phyloP scores from a whole-genome alignment of 208 protist genomes.

The Trypanosoma conorhini region DNA sequence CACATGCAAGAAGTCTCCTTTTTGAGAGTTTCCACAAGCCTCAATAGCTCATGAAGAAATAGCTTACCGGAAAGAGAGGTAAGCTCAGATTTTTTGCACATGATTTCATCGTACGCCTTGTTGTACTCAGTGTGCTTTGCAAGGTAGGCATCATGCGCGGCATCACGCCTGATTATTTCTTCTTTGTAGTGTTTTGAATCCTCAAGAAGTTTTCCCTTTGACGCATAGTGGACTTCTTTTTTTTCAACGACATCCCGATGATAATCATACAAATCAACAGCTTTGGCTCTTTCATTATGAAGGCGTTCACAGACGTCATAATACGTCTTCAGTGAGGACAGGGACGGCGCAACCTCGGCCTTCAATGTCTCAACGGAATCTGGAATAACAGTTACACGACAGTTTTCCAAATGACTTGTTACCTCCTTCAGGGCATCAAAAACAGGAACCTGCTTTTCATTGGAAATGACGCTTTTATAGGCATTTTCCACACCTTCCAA shows the following conservation, averaged over 20 bases:
- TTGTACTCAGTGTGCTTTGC: too few relatives aligned
- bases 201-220: too few relatives aligned
- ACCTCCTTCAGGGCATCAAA: constrained; percentile 16
- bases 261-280: constrained; percentile 25
- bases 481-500: constrained; percentile 19
- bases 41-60: too few relatives aligned
- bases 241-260: constrained; percentile 25
- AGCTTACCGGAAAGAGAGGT: too few relatives aligned
- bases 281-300: constrained; percentile 24
- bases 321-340: constrained; percentile 10
- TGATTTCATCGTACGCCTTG: too few relatives aligned
- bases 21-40: too few relatives aligned
- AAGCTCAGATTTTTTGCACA: too few relatives aligned
- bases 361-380: constrained; percentile 10
- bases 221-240: constrained; percentile 27
- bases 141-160: too few relatives aligned
- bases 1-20: too few relatives aligned
- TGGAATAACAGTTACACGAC: not conserved
- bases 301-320: constrained; percentile 13
- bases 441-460: constrained; percentile 19
- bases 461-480: constrained; percentile 17
- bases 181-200: too few relatives aligned
- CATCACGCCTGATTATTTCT: too few relatives aligned
- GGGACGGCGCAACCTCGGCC: not conserved
- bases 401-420: not conserved